Conservation (phyloP, 371 early-diverging fungal genomes). For the Chytridiales sp. region DNA sequence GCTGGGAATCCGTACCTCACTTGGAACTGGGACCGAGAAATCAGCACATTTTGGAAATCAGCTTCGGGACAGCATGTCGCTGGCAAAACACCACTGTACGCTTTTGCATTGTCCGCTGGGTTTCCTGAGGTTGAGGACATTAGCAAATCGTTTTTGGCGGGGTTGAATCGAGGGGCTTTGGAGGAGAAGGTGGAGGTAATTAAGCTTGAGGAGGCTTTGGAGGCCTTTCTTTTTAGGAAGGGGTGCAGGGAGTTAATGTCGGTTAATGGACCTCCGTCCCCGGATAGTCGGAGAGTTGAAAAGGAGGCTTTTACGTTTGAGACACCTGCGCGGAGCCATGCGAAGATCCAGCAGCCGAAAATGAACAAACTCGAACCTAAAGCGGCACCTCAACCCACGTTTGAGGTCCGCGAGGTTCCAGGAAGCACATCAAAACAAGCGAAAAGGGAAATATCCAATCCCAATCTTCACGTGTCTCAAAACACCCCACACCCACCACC, state of each 20-base stretch:
- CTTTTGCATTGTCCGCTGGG: conserved; percentile 2
- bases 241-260: background rate
- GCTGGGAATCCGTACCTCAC: conserved; percentile 21
- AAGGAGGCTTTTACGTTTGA: no score
- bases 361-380: no score
- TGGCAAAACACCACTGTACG: conserved; percentile 18
- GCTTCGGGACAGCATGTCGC: conserved; percentile 10
- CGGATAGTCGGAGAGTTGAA: no score
- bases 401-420: no score
- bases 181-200: background rate
- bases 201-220: conserved; percentile 4
- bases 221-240: conserved; percentile 5
- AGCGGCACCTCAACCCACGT: no score
- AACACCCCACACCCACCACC: no score
- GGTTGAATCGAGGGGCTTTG: background rate
- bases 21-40: conserved; percentile 28
- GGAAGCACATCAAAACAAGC: no score
- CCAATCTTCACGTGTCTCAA: no score
- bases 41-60: conserved; percentile 27
- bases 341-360: no score
- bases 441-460: no score
- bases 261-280: no score
- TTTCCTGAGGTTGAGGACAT: conserved; percentile 6
- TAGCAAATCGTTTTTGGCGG: background rate
- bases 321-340: no score